Conservation (phyloP, 1,284 basidiomycete species). For the Golubevia sp. region DNA sequence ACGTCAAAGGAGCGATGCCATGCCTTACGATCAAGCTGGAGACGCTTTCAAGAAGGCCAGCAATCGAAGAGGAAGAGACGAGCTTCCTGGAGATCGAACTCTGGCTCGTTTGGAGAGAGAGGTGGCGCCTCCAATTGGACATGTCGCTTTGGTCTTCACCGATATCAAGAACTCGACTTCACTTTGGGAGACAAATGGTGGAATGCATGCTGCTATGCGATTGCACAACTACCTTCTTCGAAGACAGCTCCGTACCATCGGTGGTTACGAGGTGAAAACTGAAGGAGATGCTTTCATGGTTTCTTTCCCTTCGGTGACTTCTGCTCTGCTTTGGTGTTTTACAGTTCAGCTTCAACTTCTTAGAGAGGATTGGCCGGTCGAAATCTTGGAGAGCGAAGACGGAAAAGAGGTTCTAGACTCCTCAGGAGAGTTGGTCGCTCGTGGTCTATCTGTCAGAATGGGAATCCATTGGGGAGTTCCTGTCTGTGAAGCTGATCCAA, state of each 20-base stretch:
- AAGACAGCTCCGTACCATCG: slow-evolving; percentile 83
- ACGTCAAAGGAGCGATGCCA: slow-evolving; percentile 10
- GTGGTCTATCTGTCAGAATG: slow-evolving; percentile 94
- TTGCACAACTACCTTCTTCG: slow-evolving; percentile 88
- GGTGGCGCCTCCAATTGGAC: slow-evolving; percentile 83
- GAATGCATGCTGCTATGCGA: slow-evolving; percentile 93
- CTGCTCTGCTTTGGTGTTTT: slow-evolving; percentile 89
- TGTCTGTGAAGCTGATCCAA: slow-evolving; percentile 88
- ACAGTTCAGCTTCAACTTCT: slow-evolving; percentile 85
- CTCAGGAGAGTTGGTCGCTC: slow-evolving; percentile 74
- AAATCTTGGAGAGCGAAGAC: slow-evolving; percentile 90
- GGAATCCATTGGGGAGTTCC: slow-evolving; percentile 93
- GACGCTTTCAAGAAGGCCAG: slow-evolving; percentile 43
- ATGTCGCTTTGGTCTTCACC: slow-evolving; percentile 93
- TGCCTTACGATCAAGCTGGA: slow-evolving; percentile 16
- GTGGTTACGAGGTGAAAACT: slow-evolving; percentile 98
- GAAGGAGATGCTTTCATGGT: slow-evolving; percentile 99
- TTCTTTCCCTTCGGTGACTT: slow-evolving; percentile 85
- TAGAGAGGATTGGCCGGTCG: slow-evolving; percentile 87
- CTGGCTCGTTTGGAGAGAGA: slow-evolving; percentile 75
- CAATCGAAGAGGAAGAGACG: slow-evolving; percentile 31
- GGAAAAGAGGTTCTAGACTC: slow-evolving; percentile 80
- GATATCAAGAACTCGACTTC: slow-evolving; percentile 97
- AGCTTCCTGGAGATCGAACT: slow-evolving; percentile 53
- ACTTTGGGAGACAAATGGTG: slow-evolving; percentile 94